Base-by-base conservation (phyloP, 805 yeast genomes). In the Candida lessepsii region DNA sequence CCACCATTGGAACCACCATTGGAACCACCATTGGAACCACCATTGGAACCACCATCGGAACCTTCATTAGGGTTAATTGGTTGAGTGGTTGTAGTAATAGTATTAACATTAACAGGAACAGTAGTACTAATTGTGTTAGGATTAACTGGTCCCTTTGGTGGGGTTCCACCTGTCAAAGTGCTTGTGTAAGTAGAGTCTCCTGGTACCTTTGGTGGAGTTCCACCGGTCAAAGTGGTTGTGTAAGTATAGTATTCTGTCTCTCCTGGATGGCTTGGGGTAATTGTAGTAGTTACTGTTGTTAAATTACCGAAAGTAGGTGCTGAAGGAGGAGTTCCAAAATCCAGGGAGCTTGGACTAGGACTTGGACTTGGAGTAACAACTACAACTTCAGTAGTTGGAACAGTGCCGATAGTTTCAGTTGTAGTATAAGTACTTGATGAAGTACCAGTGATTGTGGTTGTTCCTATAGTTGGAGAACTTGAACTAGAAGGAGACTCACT, bases 1-100 rank as follows among this genome's bases (percentile, higher is more conserved):
- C 82, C 2, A 72, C 85, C 4, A 77, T 81, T 37, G 80, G 79
- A 77, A 71, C 78, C n/a, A 82, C 84, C 1, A n/a, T n/a, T n/a
- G n/a, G n/a, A n/a, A n/a, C n/a, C n/a, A n/a, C n/a, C n/a, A n/a
- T n/a, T n/a, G n/a, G n/a, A n/a, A n/a, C n/a, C n/a, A n/a, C n/a
- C n/a, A n/a, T n/a, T n/a, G n/a, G n/a, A n/a, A n/a, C n/a, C n/a
- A n/a, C n/a, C n/a, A n/a, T n/a, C n/a, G n/a, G n/a, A n/a, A n/a
- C 49, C 71, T 1, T 54, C 55, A 3, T 48, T 81, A 15, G 84
- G 84, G 2, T 63, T 81, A 42, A 67, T 64, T 45, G 73, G 66
- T 26, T 63, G 81, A 42, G 23, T 20, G 6, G 23, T 20, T 20
- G 23, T 20, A 20, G 23, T 20, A n/a, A n/a, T n/a, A n/a, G n/a